phyloP scores from a whole-genome alignment of 768 basidiomycete species.

The Rhodotorula taiwanensis region DNA sequence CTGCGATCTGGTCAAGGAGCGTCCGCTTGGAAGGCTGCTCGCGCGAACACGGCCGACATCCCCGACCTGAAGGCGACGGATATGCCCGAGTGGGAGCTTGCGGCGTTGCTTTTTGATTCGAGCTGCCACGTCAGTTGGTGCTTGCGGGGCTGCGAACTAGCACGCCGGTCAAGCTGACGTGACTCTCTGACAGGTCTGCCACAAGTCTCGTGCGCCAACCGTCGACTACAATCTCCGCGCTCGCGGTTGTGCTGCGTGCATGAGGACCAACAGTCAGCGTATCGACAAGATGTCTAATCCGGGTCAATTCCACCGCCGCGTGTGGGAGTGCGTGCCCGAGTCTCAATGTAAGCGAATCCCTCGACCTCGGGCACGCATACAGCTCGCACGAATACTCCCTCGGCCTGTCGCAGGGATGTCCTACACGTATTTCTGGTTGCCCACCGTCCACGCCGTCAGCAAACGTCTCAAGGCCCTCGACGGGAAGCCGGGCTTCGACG shows the following conservation, averaged over 20 bases:
- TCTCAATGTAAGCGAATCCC: not conserved
- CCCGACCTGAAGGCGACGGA: slow-evolving; percentile 5
- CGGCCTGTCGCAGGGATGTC: too few relatives aligned
- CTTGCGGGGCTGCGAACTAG: not conserved
- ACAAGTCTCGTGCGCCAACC: not conserved
- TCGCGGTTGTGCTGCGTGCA: slow-evolving; percentile 16
- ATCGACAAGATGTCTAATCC: not conserved
- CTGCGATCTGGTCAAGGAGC: slow-evolving; percentile 3
- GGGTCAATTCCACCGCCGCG: not conserved
- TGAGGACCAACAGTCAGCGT: not conserved
- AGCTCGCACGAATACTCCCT: too few relatives aligned
- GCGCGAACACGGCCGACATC: slow-evolving; percentile 1
- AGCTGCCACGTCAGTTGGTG: slow-evolving; percentile 3
- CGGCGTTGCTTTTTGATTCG: slow-evolving; percentile 10
- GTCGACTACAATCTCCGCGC: slow-evolving; percentile 7
- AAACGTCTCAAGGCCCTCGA: slow-evolving; percentile 2
- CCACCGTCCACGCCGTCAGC: not conserved
- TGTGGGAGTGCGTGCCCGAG: not conserved
- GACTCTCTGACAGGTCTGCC: slow-evolving; percentile 2
- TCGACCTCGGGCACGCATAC: not conserved
- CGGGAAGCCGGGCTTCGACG: not conserved
- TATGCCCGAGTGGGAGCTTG: slow-evolving; percentile 16
- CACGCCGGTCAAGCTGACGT: fast-evolving
- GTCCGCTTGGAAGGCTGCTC: slow-evolving; percentile 6
- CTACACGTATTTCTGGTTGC: slow-evolving; percentile 4